phyloP scores from a whole-genome alignment of 1,139 yeast genomes.

The Wickerhamomyces sp. region DNA sequence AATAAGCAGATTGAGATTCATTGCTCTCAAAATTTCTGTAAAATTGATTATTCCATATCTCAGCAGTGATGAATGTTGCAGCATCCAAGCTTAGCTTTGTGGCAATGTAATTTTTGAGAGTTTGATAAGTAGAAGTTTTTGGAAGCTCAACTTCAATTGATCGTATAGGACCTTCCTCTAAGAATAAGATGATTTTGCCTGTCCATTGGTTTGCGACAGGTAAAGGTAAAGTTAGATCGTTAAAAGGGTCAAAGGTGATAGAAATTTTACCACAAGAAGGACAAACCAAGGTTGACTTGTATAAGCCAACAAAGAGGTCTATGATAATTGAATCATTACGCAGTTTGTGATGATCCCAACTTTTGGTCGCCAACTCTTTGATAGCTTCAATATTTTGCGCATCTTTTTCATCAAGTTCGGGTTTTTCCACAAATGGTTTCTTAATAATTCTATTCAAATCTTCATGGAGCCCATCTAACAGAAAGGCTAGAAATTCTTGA shows the following conservation, averaged over 20 bases:
- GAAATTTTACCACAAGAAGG: slow-evolving; percentile 81
- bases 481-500: slow-evolving; percentile 87
- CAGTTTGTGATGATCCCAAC: slow-evolving; percentile 77
- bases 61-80: slow-evolving; percentile 54
- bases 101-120: slow-evolving; percentile 59
- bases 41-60: slow-evolving; percentile 65
- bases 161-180: slow-evolving; percentile 47
- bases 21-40: slow-evolving; percentile 66
- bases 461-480: slow-evolving; percentile 90
- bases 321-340: slow-evolving; percentile 84
- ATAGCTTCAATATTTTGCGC: slow-evolving; percentile 53
- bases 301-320: slow-evolving; percentile 86
- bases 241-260: slow-evolving; percentile 91
- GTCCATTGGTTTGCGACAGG: slow-evolving; percentile 79
- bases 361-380: slow-evolving; percentile 56
- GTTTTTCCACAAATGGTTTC: slow-evolving; percentile 88
- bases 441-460: slow-evolving; percentile 78
- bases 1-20: slow-evolving; percentile 50
- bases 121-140: slow-evolving; percentile 61
- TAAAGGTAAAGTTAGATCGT: slow-evolving; percentile 83
- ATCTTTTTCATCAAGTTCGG: slow-evolving; percentile 65
- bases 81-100: slow-evolving; percentile 42
- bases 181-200: slow-evolving; percentile 59
- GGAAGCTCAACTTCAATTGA: slow-evolving; percentile 66
- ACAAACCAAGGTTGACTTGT: slow-evolving; percentile 84